Evolutionary conservation across 1,139 yeast species (phyloP), one percentile per base, ranked within the genome.

Genomic region (Yamadazyma siamensis): DNA sequence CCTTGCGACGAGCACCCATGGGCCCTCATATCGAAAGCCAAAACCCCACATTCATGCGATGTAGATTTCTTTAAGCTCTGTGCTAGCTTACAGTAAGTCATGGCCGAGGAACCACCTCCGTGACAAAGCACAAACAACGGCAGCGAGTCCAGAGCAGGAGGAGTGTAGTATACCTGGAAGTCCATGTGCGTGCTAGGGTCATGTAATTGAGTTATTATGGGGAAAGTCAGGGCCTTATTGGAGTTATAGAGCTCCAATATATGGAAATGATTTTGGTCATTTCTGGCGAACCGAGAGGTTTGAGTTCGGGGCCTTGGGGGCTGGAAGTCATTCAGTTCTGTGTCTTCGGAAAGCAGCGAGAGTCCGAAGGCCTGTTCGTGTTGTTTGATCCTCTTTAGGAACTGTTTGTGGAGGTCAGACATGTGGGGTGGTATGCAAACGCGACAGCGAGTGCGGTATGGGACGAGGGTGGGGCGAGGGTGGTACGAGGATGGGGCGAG

Each of bases 91-190:
- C 86, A 86, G 62, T 85, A 91, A 1, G 96, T 71, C 59, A 86
- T 62, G 0, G 83, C 87, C 3, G 86, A 76, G 2, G 96, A 88
- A 1, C 97, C 98, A 1, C 96, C 96, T 4, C 99, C 99, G 54
- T 91, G 99, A 41, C 86, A 94, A 42, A 80, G 78, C 2, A 89
- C 60, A 43, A 84, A 77, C 1, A 87, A 49, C 0, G 94, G 81
- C 0, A 72, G 63, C 0, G 54, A 49, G 0, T 45, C 28, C 2
- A 48, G 33, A 3, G 46, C 34, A 0, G 95, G 91, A 0, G 77
- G 66, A 10, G 65, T 61, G 44, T 66, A 83, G 51, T 80, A 85
- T 0, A 80, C 74, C 36, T 78, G 75, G 52, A 86, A 39, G 3
- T 13, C 4, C 3, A 31, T 27, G 3, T 19, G 25, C 3, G 32